Base-by-base conservation (phyloP, 495 filamentous ascomycete genomes). In the Annulohypoxylon moriforme region DNA sequence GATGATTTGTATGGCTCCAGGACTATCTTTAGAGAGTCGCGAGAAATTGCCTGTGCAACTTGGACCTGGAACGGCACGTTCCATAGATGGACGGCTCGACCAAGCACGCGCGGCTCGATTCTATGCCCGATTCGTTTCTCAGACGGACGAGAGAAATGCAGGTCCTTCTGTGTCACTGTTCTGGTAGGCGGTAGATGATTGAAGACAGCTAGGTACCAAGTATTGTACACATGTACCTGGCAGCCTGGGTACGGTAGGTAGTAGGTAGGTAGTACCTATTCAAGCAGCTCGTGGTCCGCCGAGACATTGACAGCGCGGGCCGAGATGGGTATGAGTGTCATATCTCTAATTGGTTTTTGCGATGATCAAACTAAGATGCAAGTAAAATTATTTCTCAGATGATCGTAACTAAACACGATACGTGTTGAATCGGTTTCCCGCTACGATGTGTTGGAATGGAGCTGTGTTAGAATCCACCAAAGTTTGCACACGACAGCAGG, bases 11-110 rank as follows among this genome's bases (percentile, higher is more conserved):
- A 25, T 59, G 31, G 25, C 34, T 38, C 16, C n/a, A n/a, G n/a
- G n/a, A n/a, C n/a, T 20, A 24, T 62, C 8, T 14, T 18, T 42
- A 73, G 24, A 40, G 10, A 73, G 66, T 69, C 71, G 71, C 71
- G 53, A 73, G 57, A 66, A 62, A 40, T 64, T 73, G 65, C 71
- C 71, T 66, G 61, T 69, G 57, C 22, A 66, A 69, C 61, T 14
- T 29, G 16, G 42, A 29, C 10, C 27, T 16, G 44, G 16, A 62
- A 53, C 38, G 61, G 61, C 57, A 73, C 59, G 25, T 68, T 67
- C 65, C 62, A 65, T 50, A 69, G 60, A 65, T 42, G 65, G 55
- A 55, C 63, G 65, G 60, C 36, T 62, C 60, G 31, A 52, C 10
- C 18, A 31, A 56, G 40, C 24, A 55, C 58, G 64, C 64, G 64